Percentiles rank a stretch among this genome's conserved stretches.
These are phyloP conservation scores for Polyrhizophydium stewartii DNA, from an alignment of 371 early-diverging fungal species.

Conservation along the genomic window DNA sequence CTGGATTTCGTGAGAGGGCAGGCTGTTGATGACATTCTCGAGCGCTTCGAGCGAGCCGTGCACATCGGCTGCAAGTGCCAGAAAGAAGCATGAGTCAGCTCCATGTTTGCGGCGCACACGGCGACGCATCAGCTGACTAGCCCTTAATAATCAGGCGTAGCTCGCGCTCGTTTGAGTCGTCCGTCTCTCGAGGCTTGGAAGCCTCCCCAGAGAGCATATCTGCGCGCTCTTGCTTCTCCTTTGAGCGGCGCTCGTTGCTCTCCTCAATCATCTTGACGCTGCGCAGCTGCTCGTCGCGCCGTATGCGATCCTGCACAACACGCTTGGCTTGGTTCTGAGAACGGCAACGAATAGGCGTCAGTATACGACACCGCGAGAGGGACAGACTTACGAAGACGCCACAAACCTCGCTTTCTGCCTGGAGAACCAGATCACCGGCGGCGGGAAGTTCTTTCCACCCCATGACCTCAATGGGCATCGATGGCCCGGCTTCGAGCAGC, in stretches of 20 bases:
- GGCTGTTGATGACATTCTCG: constrained; percentile 63
- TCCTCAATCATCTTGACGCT: constrained; percentile 65
- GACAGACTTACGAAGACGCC: not conserved
- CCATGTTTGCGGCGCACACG: not conserved
- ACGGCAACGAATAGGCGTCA: not conserved
- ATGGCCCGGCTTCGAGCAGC: constrained; percentile 78
- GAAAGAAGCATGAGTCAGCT: not conserved
- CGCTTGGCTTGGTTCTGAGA: constrained; percentile 71
- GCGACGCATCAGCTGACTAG: constrained; percentile 10
- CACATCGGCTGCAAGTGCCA: constrained; percentile 68
- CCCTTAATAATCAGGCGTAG: constrained; percentile 51
- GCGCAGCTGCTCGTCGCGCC: constrained; percentile 55
- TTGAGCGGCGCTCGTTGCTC: constrained; percentile 73
- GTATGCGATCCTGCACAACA: constrained; percentile 63
- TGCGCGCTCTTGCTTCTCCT: constrained; percentile 56
- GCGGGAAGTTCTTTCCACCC: constrained; percentile 92
- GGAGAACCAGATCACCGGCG: constrained; percentile 85
- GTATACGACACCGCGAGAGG: not conserved
- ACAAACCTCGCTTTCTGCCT: constrained; percentile 62
- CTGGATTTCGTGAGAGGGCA: constrained; percentile 75
- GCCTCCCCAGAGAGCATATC: constrained; percentile 25
- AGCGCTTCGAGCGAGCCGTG: constrained; percentile 94
- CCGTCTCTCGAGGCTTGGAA: not conserved
- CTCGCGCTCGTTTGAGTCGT: not conserved
- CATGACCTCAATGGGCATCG: constrained; percentile 79